Evolutionary conservation across 345 rosid genomes (phyloP).

Genomic region (Brassica incana): DNA sequence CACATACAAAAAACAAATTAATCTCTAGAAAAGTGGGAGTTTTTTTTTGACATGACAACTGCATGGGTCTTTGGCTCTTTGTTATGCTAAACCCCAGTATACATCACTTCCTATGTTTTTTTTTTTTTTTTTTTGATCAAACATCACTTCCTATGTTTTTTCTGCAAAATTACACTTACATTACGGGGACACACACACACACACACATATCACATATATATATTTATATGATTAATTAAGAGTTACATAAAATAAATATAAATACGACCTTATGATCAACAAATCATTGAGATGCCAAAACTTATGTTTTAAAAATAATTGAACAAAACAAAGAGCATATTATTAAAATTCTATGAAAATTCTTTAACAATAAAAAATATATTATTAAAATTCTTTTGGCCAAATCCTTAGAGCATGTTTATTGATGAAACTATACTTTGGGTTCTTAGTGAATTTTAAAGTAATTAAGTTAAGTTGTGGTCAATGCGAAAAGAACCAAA

Average conservation of each 20-base stretch:
- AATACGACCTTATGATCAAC: constrained; percentile 8
- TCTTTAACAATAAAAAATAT: too few relatives aligned
- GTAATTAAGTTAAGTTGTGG: too few relatives aligned
- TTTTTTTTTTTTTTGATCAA: background rate
- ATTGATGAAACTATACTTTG: too few relatives aligned
- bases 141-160: constrained; percentile 29
- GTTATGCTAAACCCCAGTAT: constrained; percentile 26
- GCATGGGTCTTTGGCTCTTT: constrained; percentile 32
- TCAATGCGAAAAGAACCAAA: too few relatives aligned
- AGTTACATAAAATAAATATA: background rate
- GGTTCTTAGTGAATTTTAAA: too few relatives aligned
- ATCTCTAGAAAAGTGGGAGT: constrained; percentile 25
- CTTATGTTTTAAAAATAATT: background rate
- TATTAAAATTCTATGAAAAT: background rate
- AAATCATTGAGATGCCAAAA: background rate
- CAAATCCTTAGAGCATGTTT: too few relatives aligned
- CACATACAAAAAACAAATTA: background rate
- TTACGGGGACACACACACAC: constrained; percentile 1
- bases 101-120: constrained; percentile 29
- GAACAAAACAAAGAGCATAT: background rate
- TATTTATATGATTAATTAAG: background rate
- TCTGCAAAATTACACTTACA: constrained; percentile 16
- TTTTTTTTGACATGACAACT: constrained; percentile 27
- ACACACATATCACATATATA: background rate
- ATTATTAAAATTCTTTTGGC: too few relatives aligned